phyloP scores from a whole-genome alignment of 805 yeast genomes.

The Barnettozyma californica region DNA sequence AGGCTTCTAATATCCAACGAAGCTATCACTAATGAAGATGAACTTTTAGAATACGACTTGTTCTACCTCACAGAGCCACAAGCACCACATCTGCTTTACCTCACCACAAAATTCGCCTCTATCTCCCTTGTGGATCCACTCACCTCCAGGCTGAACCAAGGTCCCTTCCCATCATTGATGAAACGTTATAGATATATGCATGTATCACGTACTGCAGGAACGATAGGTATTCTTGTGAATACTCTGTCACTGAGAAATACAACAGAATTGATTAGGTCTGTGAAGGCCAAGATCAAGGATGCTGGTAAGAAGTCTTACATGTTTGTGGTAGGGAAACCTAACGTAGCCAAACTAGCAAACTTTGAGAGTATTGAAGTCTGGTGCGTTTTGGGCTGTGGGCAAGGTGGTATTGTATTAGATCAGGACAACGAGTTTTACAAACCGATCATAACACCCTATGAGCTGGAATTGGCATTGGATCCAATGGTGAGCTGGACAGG shows the following conservation, averaged over 20 bases:
- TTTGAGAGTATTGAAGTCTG: constrained; percentile 92
- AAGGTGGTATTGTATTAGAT: constrained; percentile 86
- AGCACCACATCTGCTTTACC: constrained; percentile 68
- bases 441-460: constrained; percentile 94
- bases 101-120: constrained; percentile 63
- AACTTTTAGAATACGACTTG: constrained; percentile 44
- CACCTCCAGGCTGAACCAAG: constrained; percentile 31
- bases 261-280: constrained; percentile 53
- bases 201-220: constrained; percentile 84
- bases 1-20: constrained; percentile 28
- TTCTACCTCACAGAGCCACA: constrained; percentile 74
- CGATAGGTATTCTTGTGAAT: constrained; percentile 86
- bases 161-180: constrained; percentile 76
- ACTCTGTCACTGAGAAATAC: constrained; percentile 81
- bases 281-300: constrained; percentile 53
- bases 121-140: constrained; percentile 47
- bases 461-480: constrained; percentile 72
- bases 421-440: constrained; percentile 73
- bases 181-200: constrained; percentile 84
- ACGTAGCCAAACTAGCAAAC: constrained; percentile 93
- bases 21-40: constrained; percentile 25
- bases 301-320: constrained; percentile 90
- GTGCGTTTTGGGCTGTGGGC: constrained; percentile 93
- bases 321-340: constrained; percentile 96
- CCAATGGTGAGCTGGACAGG: constrained; percentile 87